Evolutionary conservation across 2,329 filamentous ascomycete genomes (phyloP), one percentile per base, ranked within the genome.

Genomic region (Colletotrichum sp.): DNA sequence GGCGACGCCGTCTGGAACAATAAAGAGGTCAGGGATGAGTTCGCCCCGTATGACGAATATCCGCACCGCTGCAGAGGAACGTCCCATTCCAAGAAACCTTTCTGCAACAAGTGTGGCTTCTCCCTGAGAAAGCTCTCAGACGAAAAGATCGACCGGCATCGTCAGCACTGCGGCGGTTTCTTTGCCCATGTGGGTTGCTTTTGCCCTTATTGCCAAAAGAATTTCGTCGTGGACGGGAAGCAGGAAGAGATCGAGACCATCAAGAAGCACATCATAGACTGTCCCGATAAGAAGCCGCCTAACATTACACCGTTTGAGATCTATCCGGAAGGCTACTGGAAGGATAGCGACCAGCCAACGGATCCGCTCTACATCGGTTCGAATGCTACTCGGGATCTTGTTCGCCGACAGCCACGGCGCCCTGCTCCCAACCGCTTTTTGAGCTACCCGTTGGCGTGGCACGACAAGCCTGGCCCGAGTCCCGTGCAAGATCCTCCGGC

Each of bases 141-240:
- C n/a, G 57, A 65, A 16, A 44, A 64, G 8, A 39, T 78, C 10
- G 75, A 75, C 59, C 65, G 48, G 5, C 79, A 81, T 30, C 71
- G 64, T 9, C n/a, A 70, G 26, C 34, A 76, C 39, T 81, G 80
- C 62, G 28, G 32, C 8, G 80, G 79, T 10, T 80, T 78, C 65
- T 68, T 36, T 16, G 68, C 72, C 34, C 59, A 48, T 13, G 13
- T 77, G 8, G 78, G 70, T 44, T 72, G 74, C 57, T 80, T 77
- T 71, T 81, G 80, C 44, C 78, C 79, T 3, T 81, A 78, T 65
- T 81, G 79, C 71, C 68, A 73, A 22, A 52, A 9, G 16, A 9
- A 16, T 22, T 68, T 76, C 16, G 65, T 72, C 7, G 32, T 57
- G 15, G 34, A 65, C 10, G 60, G 36, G 9, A 30, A 22, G 5